A percentile compares a stretch with the other conserved stretches of the same genome.
phyloP scores from a whole-genome alignment of 2,329 filamentous ascomycete genomes.

The Ciborinia camelliae region DNA sequence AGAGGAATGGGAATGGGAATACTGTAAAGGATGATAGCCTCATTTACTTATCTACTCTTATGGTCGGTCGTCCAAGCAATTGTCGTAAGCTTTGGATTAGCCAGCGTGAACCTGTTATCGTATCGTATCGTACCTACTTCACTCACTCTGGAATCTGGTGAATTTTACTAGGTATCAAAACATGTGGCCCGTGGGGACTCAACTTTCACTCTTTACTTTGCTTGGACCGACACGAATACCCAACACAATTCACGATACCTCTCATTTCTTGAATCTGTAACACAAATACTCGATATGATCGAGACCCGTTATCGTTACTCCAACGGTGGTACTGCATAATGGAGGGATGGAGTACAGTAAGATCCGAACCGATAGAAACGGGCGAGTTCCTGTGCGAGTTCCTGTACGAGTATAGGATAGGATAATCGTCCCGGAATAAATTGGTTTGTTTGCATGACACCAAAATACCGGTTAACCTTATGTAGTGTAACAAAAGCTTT shows the following conservation, averaged over 20 bases:
- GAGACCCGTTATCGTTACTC: not conserved
- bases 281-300: not conserved
- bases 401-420: not conserved
- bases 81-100: too few species aligned
- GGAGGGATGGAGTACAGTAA: not conserved
- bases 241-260: not conserved
- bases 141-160: too few species aligned
- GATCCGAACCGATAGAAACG: not conserved
- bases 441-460: not conserved
- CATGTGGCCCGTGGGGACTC: too few species aligned
- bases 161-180: too few species aligned
- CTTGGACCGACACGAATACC: not conserved
- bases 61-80: too few species aligned
- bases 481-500: not conserved
- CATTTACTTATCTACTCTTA: too few species aligned
- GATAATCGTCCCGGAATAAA: not conserved
- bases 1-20: too few species aligned
- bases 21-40: too few species aligned
- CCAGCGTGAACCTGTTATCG: too few species aligned
- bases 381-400: too few species aligned
- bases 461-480: not conserved
- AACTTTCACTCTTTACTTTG: not conserved
- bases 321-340: not conserved
- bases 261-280: not conserved
- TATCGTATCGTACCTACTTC: too few species aligned